Evolutionary conservation across 2,329 filamentous ascomycete genomes (phyloP).

Genomic region (Pseudogymnoascus sp.): DNA sequence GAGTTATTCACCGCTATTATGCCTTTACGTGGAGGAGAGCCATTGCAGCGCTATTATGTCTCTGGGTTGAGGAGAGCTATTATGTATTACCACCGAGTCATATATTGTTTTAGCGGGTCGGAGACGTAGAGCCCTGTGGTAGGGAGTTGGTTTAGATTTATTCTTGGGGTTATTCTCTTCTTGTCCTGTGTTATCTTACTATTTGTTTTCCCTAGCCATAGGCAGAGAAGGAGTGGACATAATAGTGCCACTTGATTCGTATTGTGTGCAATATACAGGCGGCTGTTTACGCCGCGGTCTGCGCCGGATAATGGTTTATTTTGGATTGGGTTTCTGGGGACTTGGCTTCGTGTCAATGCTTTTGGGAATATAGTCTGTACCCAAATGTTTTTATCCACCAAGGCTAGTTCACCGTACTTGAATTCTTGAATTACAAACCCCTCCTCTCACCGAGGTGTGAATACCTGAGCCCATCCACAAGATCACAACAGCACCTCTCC

Average conservation of each 20-base stretch:
- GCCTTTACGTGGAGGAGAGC: neutral
- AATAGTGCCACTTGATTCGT: neutral
- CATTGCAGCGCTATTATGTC: neutral
- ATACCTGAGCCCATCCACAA: neutral
- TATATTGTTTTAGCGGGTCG: neutral
- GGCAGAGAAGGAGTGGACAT: neutral
- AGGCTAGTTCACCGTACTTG: neutral
- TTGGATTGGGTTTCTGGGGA: neutral
- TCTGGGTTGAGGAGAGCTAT: neutral
- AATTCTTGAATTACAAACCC: neutral
- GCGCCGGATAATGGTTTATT: neutral
- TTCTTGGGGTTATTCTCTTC: neutral
- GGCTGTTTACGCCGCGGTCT: neutral
- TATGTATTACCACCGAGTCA: neutral
- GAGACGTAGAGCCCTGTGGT: neutral
- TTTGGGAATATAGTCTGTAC: neutral
- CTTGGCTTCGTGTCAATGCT: neutral
- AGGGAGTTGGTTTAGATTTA: neutral
- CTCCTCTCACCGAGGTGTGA: neutral
- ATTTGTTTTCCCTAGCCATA: neutral
- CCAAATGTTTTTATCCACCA: neutral
- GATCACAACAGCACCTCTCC: neutral
- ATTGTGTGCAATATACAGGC: neutral
- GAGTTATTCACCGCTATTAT: neutral
- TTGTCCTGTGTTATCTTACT: neutral